Evolutionary conservation across 23 red algal species (phyloP), one percentile per base, ranked within the genome.

Genomic region (Gracilaria gracilis): DNA sequence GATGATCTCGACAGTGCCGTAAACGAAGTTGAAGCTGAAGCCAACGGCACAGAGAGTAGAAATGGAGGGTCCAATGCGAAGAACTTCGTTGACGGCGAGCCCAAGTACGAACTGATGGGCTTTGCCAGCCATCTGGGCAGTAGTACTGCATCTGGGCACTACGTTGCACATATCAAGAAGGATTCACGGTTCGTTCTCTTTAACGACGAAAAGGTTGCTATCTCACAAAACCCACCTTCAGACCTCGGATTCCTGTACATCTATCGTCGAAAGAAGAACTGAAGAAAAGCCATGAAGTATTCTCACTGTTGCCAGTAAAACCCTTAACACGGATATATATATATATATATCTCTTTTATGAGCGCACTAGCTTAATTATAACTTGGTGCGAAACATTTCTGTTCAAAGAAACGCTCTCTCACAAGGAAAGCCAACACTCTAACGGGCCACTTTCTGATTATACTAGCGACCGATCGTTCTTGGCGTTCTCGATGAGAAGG

Each of bases 131-230:
- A 98, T 84, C 76, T 98, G 50, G 96, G 96, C 61, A 90, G 83
- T 35, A 93, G 84, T 58, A 98, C 96, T 28, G 48, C 62, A 44
- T 93, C 76, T 58, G 97, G 97, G n/a, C 97, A 99, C 85, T 99
- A 99, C 70, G 97, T 99, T 16, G 97, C 97, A 24, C 94, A 99
- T 77, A 87, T 96, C 70, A 70, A 75, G 61, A 88, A 86, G n/a
- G 87, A 78, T 13, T 69, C 49, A 16, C 75, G 70, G 19, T 99
- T 93, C 87, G 72, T 99, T 32, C 29, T 99, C 19, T 99, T 67
- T 83, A 99, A 99, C 73, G 97, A 99, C 62, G 91, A 92, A 37
- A 96, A 99, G 69, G 96, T 98, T 17, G 91, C 90, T 55, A 57
- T 94, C 15, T 85, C 91, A 9, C 81, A 98, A 62, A 92, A 87